Conservation (phyloP, 2,329 filamentous ascomycete genomes). For the Colletotrichum sp. region DNA sequence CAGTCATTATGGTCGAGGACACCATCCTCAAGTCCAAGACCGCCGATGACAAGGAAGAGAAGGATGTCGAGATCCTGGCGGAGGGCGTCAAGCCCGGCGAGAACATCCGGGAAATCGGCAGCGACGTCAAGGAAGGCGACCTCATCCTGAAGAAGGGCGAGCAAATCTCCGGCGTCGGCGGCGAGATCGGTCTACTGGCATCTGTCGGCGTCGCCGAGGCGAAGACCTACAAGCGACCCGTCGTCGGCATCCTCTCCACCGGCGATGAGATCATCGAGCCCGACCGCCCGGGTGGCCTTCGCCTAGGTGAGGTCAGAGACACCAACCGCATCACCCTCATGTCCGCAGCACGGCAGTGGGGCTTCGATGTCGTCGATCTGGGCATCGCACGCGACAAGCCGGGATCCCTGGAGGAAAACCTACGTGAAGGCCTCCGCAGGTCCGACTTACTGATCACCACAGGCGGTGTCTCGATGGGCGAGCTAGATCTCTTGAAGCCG, state of each 20-base stretch:
- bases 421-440: constrained; percentile 75
- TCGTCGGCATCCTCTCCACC: constrained; percentile 88
- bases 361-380: constrained; percentile 82
- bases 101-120: constrained; percentile 90
- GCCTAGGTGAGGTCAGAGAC: constrained; percentile 86
- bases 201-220: constrained; percentile 80
- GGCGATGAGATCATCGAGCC: constrained; percentile 92
- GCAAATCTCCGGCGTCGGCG: constrained; percentile 83
- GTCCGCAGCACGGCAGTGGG: constrained; percentile 74
- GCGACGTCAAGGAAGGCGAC: constrained; percentile 76
- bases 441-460: constrained; percentile 89
- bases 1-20: constrained; percentile 97
- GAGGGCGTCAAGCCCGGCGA: constrained; percentile 77
- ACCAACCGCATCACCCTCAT: constrained; percentile 90
- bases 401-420: constrained; percentile 74
- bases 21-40: constrained; percentile 79
- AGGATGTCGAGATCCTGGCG: constrained; percentile 84
- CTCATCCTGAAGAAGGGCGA: constrained; percentile 79
- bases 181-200: constrained; percentile 88
- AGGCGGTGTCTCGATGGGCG: constrained; percentile 96
- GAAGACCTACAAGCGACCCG: constrained; percentile 74
- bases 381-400: constrained; percentile 82
- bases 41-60: constrained; percentile 83
- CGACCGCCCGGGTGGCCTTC: constrained; percentile 64
- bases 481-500: constrained; percentile 94